These are phyloP conservation scores for Salvia sclarea DNA, from an alignment of 305 asterid genomes.

Conservation along the genomic window DNA sequence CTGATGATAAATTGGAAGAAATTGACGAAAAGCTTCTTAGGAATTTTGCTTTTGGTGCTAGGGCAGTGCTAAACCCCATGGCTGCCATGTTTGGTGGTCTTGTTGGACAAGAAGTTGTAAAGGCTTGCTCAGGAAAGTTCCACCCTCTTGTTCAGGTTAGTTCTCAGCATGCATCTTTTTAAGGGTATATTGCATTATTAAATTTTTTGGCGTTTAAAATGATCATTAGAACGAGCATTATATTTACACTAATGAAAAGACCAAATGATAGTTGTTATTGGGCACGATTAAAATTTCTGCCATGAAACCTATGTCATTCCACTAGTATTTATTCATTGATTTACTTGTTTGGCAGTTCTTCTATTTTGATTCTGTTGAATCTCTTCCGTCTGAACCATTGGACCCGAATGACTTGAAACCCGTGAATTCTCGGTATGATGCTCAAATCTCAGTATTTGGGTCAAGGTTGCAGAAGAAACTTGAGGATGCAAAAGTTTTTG, in stretches of 20 bases:
- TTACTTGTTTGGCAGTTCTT: conserved; percentile 57
- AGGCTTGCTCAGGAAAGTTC: conserved; percentile 96
- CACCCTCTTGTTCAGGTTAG: conserved; percentile 89
- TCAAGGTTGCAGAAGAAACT: conserved; percentile 76
- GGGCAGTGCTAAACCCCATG: conserved; percentile 91
- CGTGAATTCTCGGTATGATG: conserved; percentile 81
- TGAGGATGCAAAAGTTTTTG: conserved; percentile 71
- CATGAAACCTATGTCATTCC: no score
- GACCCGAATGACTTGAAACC: conserved; percentile 71
- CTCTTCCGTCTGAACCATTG: conserved; percentile 79
- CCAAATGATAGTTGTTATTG: not conserved
- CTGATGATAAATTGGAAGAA: conserved; percentile 62
- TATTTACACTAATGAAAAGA: not conserved
- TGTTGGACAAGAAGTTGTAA: conserved; percentile 90
- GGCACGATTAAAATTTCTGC: not conserved
- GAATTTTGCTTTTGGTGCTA: conserved; percentile 78
- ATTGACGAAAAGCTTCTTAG: conserved; percentile 68
- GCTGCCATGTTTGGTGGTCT: conserved; percentile 98
- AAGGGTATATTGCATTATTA: no score
- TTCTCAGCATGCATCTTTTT: not conserved
- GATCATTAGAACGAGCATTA: not conserved
- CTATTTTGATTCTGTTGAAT: conserved; percentile 88
- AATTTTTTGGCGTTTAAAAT: no score
- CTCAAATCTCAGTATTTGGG: conserved; percentile 93
- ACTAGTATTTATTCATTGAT: not conserved